Conservation (phyloP, 2,329 filamentous ascomycete genomes). For the Trichoderma sp. region DNA sequence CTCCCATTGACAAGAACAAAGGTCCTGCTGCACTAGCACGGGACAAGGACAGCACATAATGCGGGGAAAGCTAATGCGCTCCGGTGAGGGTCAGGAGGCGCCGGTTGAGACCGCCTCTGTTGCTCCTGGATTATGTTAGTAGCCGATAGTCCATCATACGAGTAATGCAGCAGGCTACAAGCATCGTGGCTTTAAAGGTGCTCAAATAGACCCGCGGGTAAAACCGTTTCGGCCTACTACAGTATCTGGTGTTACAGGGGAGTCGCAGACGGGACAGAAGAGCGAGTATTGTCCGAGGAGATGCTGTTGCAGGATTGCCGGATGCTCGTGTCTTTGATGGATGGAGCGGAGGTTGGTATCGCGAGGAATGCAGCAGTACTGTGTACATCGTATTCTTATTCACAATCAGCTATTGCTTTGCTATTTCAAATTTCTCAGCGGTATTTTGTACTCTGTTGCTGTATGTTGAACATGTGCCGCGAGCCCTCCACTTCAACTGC, state of each 20-base stretch:
- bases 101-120: slow-evolving; percentile 18
- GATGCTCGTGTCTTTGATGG: not conserved
- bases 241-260: slow-evolving; percentile 2
- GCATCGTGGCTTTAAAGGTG: not conserved
- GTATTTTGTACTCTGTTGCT: not conserved
- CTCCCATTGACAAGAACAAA: not conserved
- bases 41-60: not conserved
- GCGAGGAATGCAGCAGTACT: not conserved
- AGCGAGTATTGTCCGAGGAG: not conserved
- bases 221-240: not conserved
- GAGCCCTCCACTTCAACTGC: not conserved
- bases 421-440: not conserved
- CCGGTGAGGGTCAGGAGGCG: not conserved
- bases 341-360: not conserved
- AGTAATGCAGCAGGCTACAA: not conserved
- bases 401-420: not conserved
- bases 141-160: not conserved
- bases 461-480: not conserved
- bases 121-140: not conserved
- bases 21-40: not conserved
- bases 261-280: not conserved
- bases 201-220: not conserved
- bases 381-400: slow-evolving; percentile 13
- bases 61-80: not conserved
- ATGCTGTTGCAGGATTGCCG: slow-evolving; percentile 8